These are phyloP conservation scores for Paecilomyces fulvus DNA, from an alignment of 2,329 filamentous ascomycete genomes.

Conservation along the genomic window DNA sequence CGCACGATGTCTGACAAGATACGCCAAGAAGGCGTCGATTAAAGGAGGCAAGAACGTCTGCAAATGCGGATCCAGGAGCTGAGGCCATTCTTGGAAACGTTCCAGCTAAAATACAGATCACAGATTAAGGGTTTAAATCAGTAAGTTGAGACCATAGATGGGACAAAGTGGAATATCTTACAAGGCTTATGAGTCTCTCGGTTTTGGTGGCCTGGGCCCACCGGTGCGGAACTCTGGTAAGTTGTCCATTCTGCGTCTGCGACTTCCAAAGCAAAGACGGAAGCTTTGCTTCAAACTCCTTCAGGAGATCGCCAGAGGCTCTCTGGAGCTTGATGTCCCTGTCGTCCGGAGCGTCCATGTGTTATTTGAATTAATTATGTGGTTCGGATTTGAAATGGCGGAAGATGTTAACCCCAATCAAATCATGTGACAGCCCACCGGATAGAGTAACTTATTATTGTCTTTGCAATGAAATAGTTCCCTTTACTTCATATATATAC, in stretches of 20 bases:
- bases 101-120: slow-evolving; percentile 50
- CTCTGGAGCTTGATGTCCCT: slow-evolving; percentile 40
- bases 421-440: background rate
- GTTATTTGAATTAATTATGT: background rate
- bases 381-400: slow-evolving; percentile 4
- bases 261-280: slow-evolving; percentile 35
- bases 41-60: slow-evolving; percentile 66
- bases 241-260: slow-evolving; percentile 12
- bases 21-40: slow-evolving; percentile 65
- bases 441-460: no score
- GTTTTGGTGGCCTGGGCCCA: slow-evolving; percentile 31
- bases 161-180: slow-evolving; percentile 17
- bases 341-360: slow-evolving; percentile 39
- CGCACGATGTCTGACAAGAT: slow-evolving; percentile 41
- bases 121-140: slow-evolving; percentile 2
- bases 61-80: slow-evolving; percentile 80
- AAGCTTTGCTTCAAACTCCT: slow-evolving; percentile 34
- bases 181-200: slow-evolving; percentile 31
- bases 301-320: slow-evolving; percentile 35
- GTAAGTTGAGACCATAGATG: slow-evolving; percentile 5
- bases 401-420: slow-evolving; percentile 1
- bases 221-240: slow-evolving; percentile 24
- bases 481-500: no score
- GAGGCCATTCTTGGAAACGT: slow-evolving; percentile 89
- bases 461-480: no score